Percentiles rank a stretch among this genome's conserved stretches.
Evolutionary conservation across 2,329 filamentous ascomycete species (phyloP).

Genomic region (Macroventuria anomochaeta): DNA sequence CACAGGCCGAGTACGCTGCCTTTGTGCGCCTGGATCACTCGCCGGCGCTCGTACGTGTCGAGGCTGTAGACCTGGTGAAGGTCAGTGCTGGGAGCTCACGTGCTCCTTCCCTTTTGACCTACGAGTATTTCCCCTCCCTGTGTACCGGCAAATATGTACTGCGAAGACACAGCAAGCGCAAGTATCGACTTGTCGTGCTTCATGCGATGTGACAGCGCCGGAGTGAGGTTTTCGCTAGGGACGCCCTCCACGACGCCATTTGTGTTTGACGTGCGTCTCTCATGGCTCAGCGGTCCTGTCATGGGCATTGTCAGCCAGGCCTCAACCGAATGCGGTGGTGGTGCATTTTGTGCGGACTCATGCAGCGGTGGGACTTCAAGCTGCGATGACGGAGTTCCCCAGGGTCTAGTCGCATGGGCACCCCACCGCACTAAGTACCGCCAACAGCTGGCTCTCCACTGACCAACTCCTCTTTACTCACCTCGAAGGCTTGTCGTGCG

Average conservation of each 20-base stretch:
- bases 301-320: constrained; percentile 37
- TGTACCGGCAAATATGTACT: constrained; percentile 88
- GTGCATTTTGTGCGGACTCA: constrained; percentile 15
- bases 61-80: constrained; percentile 72
- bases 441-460: constrained; percentile 6
- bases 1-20: constrained; percentile 87
- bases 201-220: constrained; percentile 76
- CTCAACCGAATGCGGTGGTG: constrained; percentile 16
- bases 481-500: constrained; percentile 22
- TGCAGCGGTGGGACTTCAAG: constrained; percentile 5
- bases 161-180: constrained; percentile 78
- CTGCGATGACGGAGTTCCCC: constrained; percentile 32
- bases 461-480: constrained; percentile 12
- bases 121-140: constrained; percentile 89
- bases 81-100: constrained; percentile 45
- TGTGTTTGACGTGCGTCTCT: constrained; percentile 24
- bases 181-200: constrained; percentile 81
- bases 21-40: constrained; percentile 84
- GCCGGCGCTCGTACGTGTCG: constrained; percentile 80
- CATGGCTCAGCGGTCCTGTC: constrained; percentile 38
- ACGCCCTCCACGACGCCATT: constrained; percentile 2
- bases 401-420: constrained; percentile 23
- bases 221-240: constrained; percentile 41
- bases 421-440: constrained; percentile 13
- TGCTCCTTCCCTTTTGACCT: constrained; percentile 22